Percentiles rank a stretch among this genome's conserved stretches.
phyloP scores from a whole-genome alignment of 1,139 yeast species.

The Blastobotrys malaysiensis region DNA sequence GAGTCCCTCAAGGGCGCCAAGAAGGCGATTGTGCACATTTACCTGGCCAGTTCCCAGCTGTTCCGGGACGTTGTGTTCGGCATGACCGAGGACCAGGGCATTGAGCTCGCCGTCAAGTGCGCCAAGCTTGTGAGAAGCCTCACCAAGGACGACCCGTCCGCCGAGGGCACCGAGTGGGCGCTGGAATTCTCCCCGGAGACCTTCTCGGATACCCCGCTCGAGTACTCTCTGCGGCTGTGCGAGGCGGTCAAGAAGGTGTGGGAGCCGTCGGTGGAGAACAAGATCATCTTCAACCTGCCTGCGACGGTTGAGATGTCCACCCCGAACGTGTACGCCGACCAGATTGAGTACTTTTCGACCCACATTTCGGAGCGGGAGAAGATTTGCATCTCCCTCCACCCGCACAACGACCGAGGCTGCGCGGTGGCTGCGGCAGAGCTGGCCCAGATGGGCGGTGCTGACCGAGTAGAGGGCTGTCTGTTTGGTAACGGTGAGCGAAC shows the following conservation, averaged over 20 bases:
- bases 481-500: constrained; percentile 99
- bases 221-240: constrained; percentile 77
- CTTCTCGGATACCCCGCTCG: constrained; percentile 83
- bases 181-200: constrained; percentile 95
- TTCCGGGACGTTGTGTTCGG: constrained; percentile 90
- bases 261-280: constrained; percentile 78
- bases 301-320: constrained; percentile 97
- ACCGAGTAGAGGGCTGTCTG: constrained; percentile 94
- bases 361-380: constrained; percentile 78
- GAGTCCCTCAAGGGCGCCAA: constrained; percentile 88
- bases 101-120: constrained; percentile 75
- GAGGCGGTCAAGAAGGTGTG: constrained; percentile 95
- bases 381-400: constrained; percentile 84
- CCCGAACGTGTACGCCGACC: constrained; percentile 95
- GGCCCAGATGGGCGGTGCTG: constrained; percentile 93
- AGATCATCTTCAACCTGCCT: constrained; percentile 91
- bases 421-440: constrained; percentile 97
- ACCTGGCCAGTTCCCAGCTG: constrained; percentile 85
- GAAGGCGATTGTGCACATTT: constrained; percentile 82
- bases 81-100: constrained; percentile 72
- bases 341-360: constrained; percentile 81
- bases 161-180: constrained; percentile 72
- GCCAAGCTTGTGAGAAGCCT: constrained; percentile 72
- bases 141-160: constrained; percentile 82
- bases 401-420: constrained; percentile 96